Base-by-base conservation (phyloP, 1,284 basidiomycete genomes). In the Inonotus obliquus region DNA sequence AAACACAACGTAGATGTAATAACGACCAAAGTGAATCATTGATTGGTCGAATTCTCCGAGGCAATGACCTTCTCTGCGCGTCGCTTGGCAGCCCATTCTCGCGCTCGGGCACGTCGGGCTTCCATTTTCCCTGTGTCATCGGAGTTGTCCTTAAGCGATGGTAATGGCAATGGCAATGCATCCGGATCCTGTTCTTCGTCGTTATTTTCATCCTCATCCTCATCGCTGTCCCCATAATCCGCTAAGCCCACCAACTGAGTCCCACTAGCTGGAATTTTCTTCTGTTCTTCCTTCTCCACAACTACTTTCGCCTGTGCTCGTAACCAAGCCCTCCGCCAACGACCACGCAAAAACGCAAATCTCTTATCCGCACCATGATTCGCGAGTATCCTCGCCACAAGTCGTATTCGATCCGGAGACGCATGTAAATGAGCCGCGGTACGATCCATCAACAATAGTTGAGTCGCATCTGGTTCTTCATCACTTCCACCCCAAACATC, bases 341-440 rank as follows among this genome's bases (percentile, higher is more conserved):
- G 76, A 0, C 91, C 92, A 19, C 85, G 80, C 39, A 96, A 73
- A 71, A 95, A 96, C 0, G 86, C 83, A 69, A 96, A 94, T 1
- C 83, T 78, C 67, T 69, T 77, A 70, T 86, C 92, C 65, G 70
- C 75, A 0, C 90, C 86, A 67, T 95, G 84, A 67, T 95, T 92
- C 4, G 92, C 86, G 4, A 95, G 76, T 63, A 96, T 94, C n/a
- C 91, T 83, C 80, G 92, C 86, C 72, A 94, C 91, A 14, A 95
- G 78, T 64, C 91, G 83, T 0, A 85, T 82, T 4, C 89, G 80
- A 67, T 94, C 92, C 2, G 85, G 83, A 0, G 92, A 89, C 3
- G 79, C 74, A 11, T 80, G 69, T 14, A 95, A 71, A 65, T 91
- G 86, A 6, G 70, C 68, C 0, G 91, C 91, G 0, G 93, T 94